Evolutionary conservation across 768 basidiomycete genomes (phyloP).

Genomic region (Boletus vinaceobasis): DNA sequence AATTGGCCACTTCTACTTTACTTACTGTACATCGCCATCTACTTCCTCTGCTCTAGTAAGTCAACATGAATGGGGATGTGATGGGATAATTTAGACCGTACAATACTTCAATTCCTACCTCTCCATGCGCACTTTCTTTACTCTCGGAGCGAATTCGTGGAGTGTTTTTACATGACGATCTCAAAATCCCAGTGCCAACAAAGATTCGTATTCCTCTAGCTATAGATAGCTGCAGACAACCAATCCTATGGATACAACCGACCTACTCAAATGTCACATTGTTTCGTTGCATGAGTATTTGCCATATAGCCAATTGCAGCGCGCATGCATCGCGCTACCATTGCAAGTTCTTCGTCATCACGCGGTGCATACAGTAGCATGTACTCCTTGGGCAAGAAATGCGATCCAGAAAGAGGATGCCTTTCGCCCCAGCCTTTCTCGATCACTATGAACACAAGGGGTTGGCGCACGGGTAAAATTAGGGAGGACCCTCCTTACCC

Average conservation of each 20-base stretch:
- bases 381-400: neutral
- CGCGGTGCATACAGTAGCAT: conserved; percentile 1
- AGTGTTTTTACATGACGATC: neutral
- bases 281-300: neutral
- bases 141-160: too few species aligned
- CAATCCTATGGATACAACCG: neutral
- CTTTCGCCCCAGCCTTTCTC: conserved; percentile 6
- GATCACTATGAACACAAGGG: neutral
- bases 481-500: neutral
- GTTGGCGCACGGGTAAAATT: neutral
- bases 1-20: neutral
- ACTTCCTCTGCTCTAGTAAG: too few species aligned
- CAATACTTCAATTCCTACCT: neutral
- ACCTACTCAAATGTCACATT: neutral
- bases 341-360: conserved; percentile 1
- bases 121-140: neutral
- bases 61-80: too few species aligned
- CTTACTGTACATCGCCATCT: too few species aligned
- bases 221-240: neutral
- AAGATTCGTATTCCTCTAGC: neutral
- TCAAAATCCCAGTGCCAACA: too few species aligned
- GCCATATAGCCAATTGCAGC: conserved; percentile 1
- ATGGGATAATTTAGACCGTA: too few species aligned
- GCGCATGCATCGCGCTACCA: neutral
- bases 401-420: neutral